Conservation (phyloP, 1,284 basidiomycete species). For the Erythrobasidium hasegawianum region DNA sequence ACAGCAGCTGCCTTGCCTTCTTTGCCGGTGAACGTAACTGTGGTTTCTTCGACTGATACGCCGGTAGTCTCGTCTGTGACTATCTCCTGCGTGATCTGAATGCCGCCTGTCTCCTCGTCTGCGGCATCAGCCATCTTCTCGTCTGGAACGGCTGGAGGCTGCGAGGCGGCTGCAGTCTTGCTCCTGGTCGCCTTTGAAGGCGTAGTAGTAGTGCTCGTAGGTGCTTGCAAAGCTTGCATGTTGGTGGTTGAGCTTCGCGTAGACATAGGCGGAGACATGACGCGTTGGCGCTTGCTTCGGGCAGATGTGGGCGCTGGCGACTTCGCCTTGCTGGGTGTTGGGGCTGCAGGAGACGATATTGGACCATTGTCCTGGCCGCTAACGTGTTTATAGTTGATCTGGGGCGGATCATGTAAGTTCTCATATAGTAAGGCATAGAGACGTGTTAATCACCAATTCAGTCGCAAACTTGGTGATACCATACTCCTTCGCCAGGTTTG, state of each 20-base stretch:
- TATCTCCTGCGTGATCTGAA: constrained; percentile 44
- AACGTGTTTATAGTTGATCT: constrained; percentile 19
- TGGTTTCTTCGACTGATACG: constrained; percentile 40
- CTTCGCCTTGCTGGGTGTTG: constrained; percentile 24
- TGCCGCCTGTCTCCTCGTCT: constrained; percentile 34
- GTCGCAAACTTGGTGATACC: constrained; percentile 39
- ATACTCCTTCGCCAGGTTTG: constrained; percentile 41
- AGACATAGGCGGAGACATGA: constrained; percentile 23
- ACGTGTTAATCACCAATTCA: constrained; percentile 37
- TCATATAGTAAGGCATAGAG: not conserved
- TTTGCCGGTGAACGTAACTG: constrained; percentile 37
- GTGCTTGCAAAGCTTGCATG: constrained; percentile 8
- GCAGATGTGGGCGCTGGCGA: constrained; percentile 29
- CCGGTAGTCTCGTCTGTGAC: constrained; percentile 37
- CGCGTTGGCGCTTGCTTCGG: constrained; percentile 30
- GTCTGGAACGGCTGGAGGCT: constrained; percentile 8
- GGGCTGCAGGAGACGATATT: constrained; percentile 26
- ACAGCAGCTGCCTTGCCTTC: constrained; percentile 29
- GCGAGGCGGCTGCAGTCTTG: constrained; percentile 16
- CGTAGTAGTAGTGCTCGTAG: constrained; percentile 10
- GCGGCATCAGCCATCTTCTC: not conserved
- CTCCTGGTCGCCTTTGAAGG: constrained; percentile 27
- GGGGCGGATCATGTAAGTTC: not conserved
- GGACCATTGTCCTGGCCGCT: not conserved
- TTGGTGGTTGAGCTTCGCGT: constrained; percentile 16